Evolutionary conservation across 768 basidiomycete genomes (phyloP).

Genomic region (Melanogaster broomeanus): DNA sequence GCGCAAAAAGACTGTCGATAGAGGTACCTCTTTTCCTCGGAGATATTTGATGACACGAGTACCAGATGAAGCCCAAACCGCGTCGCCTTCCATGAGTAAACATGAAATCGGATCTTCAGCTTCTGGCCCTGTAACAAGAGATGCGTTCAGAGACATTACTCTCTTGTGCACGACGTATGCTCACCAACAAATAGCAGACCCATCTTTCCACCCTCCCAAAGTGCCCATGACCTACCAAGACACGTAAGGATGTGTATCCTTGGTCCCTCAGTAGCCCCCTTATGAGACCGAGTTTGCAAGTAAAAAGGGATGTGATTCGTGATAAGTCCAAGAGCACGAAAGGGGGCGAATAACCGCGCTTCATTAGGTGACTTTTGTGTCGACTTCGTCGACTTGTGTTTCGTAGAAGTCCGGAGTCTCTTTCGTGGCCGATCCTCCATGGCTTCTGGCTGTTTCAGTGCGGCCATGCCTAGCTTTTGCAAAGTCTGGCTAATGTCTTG

Average conservation of each 20-base stretch:
- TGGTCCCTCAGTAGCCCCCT: slow-evolving; percentile 83
- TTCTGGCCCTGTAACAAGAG: slow-evolving; percentile 69
- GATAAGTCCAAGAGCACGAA: slow-evolving; percentile 92
- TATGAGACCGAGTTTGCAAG: slow-evolving; percentile 80
- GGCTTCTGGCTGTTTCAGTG: slow-evolving; percentile 13
- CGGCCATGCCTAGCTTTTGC: slow-evolving; percentile 16
- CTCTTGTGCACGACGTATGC: slow-evolving; percentile 25
- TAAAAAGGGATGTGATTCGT: slow-evolving; percentile 91
- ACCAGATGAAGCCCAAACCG: slow-evolving; percentile 81
- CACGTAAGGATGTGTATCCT: slow-evolving; percentile 84
- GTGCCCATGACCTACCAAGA: slow-evolving; percentile 86
- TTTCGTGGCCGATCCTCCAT: slow-evolving; percentile 26
- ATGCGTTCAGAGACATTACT: not conserved
- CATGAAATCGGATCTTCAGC: slow-evolving; percentile 69
- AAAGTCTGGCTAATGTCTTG: not conserved
- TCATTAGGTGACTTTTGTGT: slow-evolving; percentile 11
- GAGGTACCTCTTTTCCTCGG: slow-evolving; percentile 81
- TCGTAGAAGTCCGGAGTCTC: slow-evolving; percentile 15
- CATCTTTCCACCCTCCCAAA: slow-evolving; percentile 98
- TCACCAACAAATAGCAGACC: slow-evolving; percentile 88
- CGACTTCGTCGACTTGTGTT: slow-evolving; percentile 2
- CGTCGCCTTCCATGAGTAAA: slow-evolving; percentile 82
- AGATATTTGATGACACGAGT: slow-evolving; percentile 71
- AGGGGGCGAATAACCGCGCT: slow-evolving; percentile 80
- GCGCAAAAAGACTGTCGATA: not conserved